These are phyloP conservation scores for Botrytis fabae DNA, from an alignment of 2,329 filamentous ascomycete species.

Conservation along the genomic window DNA sequence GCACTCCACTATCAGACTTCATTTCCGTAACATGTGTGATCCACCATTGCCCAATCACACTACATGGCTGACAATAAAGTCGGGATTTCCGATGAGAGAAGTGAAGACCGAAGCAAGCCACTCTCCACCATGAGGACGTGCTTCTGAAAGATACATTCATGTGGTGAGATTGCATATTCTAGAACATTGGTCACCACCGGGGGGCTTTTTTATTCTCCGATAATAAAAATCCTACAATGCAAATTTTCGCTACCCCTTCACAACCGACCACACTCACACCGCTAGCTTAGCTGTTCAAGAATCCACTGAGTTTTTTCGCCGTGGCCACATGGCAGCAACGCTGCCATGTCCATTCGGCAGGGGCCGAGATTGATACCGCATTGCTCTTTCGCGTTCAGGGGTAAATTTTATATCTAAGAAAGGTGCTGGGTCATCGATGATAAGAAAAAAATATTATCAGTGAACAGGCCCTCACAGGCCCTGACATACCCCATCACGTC, in stretches of 20 bases:
- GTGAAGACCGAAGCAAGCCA: not conserved
- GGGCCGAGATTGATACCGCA: not conserved
- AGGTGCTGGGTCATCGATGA: not conserved
- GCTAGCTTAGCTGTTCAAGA: not conserved
- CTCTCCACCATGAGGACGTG: not conserved
- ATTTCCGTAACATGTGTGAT: not conserved
- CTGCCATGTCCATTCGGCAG: not conserved
- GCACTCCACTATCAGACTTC: slow-evolving; percentile 13
- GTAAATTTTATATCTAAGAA: not conserved
- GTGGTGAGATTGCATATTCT: slow-evolving; percentile 1
- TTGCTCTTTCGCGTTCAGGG: not conserved
- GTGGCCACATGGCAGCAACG: slow-evolving; percentile 12
- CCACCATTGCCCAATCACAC: slow-evolving; percentile 12
- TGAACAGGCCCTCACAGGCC: not conserved
- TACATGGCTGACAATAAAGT: not conserved
- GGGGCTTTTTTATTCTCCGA: not conserved
- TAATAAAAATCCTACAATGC: not conserved
- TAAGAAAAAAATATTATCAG: slow-evolving; percentile 1
- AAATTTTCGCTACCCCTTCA: slow-evolving; percentile 9
- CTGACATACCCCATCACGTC: not conserved
- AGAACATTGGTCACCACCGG: slow-evolving; percentile 5
- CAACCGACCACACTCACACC: not conserved
- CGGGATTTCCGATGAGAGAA: not conserved
- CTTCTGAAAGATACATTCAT: not conserved
- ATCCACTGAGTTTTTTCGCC: not conserved